These are phyloP conservation scores for Stipa capillata DNA, from an alignment of 176 grass and related monocot species.

Conservation along the genomic window DNA sequence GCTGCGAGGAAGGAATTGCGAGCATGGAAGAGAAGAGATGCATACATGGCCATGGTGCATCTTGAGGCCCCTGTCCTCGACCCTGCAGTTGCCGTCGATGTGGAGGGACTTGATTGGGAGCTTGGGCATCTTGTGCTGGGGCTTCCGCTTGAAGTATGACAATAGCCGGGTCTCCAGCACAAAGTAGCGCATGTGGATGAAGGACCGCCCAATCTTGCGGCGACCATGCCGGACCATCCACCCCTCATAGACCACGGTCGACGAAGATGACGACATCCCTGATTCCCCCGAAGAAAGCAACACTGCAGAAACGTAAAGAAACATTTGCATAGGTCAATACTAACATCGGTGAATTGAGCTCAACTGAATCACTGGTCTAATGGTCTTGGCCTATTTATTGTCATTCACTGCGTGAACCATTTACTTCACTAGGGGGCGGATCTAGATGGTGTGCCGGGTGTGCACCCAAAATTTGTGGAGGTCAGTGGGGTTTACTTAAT, in stretches of 20 bases:
- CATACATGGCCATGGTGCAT: constrained; percentile 80
- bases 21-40: neutral
- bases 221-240: constrained; percentile 95
- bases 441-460: too few species aligned
- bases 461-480: too few species aligned
- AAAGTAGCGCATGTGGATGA: constrained; percentile 87
- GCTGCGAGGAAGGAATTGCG: neutral
- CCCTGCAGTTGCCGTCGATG: constrained; percentile 91
- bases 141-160: constrained; percentile 89
- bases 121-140: constrained; percentile 71
- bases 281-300: neutral
- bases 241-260: constrained; percentile 69
- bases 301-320: neutral
- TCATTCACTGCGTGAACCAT: neutral
- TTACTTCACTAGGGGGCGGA: too few species aligned
- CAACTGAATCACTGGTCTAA: neutral
- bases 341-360: neutral
- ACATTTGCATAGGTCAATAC: neutral
- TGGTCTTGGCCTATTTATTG: neutral
- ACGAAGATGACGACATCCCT: constrained; percentile 25
- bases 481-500: too few species aligned
- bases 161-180: constrained; percentile 78
- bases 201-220: constrained; percentile 83
- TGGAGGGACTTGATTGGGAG: constrained; percentile 84
- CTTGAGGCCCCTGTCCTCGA: constrained; percentile 95